phyloP scores from a whole-genome alignment of 176 grass and related monocot species.

The Phragmites australis region DNA sequence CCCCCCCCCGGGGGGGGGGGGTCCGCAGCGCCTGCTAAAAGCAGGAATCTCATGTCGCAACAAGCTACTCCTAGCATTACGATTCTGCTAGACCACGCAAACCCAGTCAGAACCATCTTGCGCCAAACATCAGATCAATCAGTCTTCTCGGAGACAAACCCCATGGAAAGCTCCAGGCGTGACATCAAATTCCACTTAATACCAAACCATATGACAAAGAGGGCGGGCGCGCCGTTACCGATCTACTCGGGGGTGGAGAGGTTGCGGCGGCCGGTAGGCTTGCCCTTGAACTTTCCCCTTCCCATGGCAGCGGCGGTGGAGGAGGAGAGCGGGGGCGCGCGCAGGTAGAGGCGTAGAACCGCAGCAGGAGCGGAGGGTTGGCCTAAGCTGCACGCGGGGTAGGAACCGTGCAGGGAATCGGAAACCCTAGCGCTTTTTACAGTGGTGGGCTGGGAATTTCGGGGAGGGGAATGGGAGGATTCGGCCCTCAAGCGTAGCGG shows the following conservation, averaged over 20 bases:
- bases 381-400: slow-evolving; percentile 42
- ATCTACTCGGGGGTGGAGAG: slow-evolving; percentile 98
- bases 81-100: slow-evolving; percentile 7
- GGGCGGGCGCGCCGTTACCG: slow-evolving; percentile 48
- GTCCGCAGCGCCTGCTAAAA: neutral
- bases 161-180: neutral
- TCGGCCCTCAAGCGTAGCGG: neutral
- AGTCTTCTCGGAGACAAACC: neutral
- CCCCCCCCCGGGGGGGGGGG: no score
- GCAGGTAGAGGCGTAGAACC: neutral
- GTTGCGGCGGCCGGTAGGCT: slow-evolving; percentile 91
- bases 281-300: slow-evolving; percentile 96
- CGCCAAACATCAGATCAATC: slow-evolving; percentile 11
- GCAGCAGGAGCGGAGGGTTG: slow-evolving; percentile 32
- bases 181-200: slow-evolving; percentile 1
- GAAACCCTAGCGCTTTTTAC: slow-evolving; percentile 56
- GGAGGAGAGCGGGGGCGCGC: neutral
- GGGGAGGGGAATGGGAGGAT: neutral
- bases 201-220: neutral
- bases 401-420: slow-evolving; percentile 28
- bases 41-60: neutral
- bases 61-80: neutral
- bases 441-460: slow-evolving; percentile 29
- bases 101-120: neutral
- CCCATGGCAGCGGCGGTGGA: slow-evolving; percentile 56